Base-by-base conservation (phyloP, 2,329 filamentous ascomycete species). In the Aspergillus terreus region DNA sequence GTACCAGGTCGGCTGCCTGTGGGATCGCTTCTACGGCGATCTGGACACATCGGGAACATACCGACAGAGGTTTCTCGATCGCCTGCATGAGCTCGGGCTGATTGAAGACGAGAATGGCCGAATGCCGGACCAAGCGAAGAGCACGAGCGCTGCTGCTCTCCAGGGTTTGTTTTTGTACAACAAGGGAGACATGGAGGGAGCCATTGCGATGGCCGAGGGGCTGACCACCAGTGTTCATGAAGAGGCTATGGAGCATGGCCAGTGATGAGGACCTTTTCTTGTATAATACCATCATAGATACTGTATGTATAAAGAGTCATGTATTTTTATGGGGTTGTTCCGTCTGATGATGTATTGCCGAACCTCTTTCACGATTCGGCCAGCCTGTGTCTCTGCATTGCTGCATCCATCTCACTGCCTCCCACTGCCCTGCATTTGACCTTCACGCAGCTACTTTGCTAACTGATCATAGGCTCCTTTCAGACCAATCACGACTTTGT, bases 131-230 rank as follows among this genome's bases (percentile, higher is more conserved):
- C 52, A 73, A 4, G 71, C 74, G 38, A 76, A 77, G 44, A 76
- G 75, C 52, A 88, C 90, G 14, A 97, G 92, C 68, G 92, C 92
- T 4, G 94, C 94, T 25, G 90, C 91, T 19, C 84, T 99, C 27
- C 94, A 99, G 71, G 94, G 94, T 0, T 73, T 99, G 42, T 99
- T 99, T 71, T 71, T 97, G 69, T 95, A 95, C 70, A 95, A 97
- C 73, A 99, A 99, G 75, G 88, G 86, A 57, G 82, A 95, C 62
- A 88, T 92, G 78, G 80, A 91, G 59, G 91, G 92, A 2, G 92
- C 92, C 12, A 92, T 97, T 58, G 75, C 77, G 14, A 91, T 88
- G 86, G 87, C 86, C 1, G 85, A 88, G 44, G 69, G 57, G 14
- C 60, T 74, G 11, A 66, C 60, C 23, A 60, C 65, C 44, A 62